Evolutionary conservation across 202 grass and related monocot species (phyloP).

Genomic region (Elaeis oleifera): DNA sequence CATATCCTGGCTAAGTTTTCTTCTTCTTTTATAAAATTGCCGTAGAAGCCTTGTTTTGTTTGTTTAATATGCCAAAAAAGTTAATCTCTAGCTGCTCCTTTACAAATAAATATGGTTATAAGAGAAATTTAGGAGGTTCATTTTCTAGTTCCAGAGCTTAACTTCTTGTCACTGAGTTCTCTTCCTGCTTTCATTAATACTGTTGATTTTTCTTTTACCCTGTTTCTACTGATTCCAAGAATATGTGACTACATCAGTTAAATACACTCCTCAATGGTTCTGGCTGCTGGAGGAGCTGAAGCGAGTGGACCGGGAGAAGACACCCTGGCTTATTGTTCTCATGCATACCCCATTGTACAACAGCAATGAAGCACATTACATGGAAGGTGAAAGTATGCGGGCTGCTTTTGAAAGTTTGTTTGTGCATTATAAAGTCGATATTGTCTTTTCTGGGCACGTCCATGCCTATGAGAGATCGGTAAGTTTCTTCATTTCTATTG

Average conservation of each 20-base stretch:
- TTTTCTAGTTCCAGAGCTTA: too few species aligned
- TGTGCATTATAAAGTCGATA: conserved; percentile 82
- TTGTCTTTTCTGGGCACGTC: conserved; percentile 87
- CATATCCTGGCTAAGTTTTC: too few species aligned
- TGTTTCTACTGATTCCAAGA: too few species aligned
- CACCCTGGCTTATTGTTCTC: conserved; percentile 92
- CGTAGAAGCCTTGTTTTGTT: too few species aligned
- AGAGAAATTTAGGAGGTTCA: too few species aligned
- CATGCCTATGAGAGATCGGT: conserved; percentile 98
- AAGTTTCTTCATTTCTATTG: conserved; percentile 19
- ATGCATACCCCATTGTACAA: conserved; percentile 95
- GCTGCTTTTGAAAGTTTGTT: conserved; percentile 81
- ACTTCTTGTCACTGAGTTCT: too few species aligned
- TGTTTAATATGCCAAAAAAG: too few species aligned
- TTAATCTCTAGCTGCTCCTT: too few species aligned
- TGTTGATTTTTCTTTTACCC: too few species aligned
- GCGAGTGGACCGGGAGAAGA: conserved; percentile 85
- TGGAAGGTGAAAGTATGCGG: conserved; percentile 96
- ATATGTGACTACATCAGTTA: conserved; percentile 39
- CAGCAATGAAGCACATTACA: conserved; percentile 76
- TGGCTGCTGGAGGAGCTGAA: conserved; percentile 74
- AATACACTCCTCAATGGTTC: conserved; percentile 86
- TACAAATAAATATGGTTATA: too few species aligned
- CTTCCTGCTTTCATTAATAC: too few species aligned
- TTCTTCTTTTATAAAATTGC: too few species aligned